phyloP scores from a whole-genome alignment of 208 protist species.

The Acanthamoeba royreba region DNA sequence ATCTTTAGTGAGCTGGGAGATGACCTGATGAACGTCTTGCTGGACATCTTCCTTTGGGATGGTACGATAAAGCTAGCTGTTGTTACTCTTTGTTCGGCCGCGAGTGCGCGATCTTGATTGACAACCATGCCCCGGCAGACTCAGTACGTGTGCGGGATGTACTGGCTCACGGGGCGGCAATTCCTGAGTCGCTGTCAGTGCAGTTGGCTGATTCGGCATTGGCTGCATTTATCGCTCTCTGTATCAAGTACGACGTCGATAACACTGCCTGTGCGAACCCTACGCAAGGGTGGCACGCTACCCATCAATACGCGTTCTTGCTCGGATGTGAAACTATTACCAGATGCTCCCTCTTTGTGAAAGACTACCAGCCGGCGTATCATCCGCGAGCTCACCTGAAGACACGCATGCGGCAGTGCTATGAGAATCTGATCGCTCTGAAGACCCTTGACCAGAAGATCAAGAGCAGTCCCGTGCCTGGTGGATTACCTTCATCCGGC shows the following conservation, averaged over 20 bases:
- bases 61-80: neutral
- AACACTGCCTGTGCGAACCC: no score
- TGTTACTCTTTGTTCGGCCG: neutral
- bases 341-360: neutral
- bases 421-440: neutral
- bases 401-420: neutral
- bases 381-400: neutral
- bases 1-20: neutral
- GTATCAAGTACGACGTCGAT: neutral
- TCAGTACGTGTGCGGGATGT: neutral
- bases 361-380: neutral
- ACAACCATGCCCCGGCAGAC: neutral
- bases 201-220: neutral
- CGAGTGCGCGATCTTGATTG: neutral
- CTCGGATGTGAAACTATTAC: neutral
- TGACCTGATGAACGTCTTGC: neutral
- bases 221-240: neutral
- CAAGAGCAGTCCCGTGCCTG: neutral
- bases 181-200: neutral
- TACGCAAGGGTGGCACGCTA: no score
- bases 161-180: neutral
- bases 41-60: constrained; percentile 22
- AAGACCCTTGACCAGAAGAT: neutral
- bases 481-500: neutral
- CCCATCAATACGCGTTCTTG: neutral